phyloP scores from a whole-genome alignment of 2,329 filamentous ascomycete species.

The Dryadomyces quercivorus region DNA sequence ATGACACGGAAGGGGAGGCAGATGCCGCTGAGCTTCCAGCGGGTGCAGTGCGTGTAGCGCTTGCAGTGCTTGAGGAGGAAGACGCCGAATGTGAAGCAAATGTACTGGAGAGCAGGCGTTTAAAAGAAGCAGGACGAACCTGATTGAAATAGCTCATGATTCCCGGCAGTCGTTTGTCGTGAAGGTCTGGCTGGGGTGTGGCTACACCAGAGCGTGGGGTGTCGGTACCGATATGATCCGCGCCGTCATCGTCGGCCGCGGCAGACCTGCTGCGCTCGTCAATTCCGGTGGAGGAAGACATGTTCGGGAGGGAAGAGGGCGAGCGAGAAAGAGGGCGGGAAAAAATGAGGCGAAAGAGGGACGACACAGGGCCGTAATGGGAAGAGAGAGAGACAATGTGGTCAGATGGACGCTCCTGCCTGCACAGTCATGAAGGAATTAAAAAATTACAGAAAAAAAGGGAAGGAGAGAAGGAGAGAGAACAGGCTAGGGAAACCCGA shows the following conservation, averaged over 20 bases:
- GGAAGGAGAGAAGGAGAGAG: neutral
- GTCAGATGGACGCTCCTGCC: neutral
- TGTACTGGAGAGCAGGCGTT: conserved; percentile 28
- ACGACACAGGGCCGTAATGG: neutral
- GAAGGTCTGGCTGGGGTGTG: conserved; percentile 84
- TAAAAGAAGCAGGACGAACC: conserved; percentile 84
- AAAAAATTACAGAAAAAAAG: neutral
- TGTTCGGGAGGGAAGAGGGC: conserved; percentile 3
- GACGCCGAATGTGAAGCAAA: conserved; percentile 22
- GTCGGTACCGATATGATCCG: conserved; percentile 70
- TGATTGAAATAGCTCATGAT: conserved; percentile 98
- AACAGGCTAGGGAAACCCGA: neutral
- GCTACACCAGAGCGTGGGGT: conserved; percentile 84
- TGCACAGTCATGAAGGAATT: neutral
- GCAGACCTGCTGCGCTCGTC: conserved; percentile 41
- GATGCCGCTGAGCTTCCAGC: neutral
- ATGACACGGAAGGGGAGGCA: neutral
- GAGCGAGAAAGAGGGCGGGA: neutral
- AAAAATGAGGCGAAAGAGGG: neutral
- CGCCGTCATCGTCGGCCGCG: conserved; percentile 55
- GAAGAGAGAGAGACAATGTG: neutral
- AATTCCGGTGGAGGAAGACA: conserved; percentile 32
- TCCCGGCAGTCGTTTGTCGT: conserved; percentile 88
- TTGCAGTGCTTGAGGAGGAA: conserved; percentile 15
- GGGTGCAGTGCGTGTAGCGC: neutral